These are phyloP conservation scores for Angomonas ambiguus DNA, from an alignment of 208 protist species.

Conservation along the genomic window DNA sequence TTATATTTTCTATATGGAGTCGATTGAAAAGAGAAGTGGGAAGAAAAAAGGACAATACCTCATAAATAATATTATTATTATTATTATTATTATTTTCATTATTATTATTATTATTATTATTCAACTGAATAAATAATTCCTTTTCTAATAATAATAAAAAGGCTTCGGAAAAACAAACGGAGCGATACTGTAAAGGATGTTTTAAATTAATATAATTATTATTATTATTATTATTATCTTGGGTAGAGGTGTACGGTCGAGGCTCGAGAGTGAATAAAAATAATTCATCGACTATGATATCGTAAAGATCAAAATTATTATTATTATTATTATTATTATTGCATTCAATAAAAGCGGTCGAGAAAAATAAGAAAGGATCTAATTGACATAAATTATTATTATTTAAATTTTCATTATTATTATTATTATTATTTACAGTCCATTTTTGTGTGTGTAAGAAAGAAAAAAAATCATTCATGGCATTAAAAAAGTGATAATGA, in stretches of 20 bases:
- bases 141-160: background rate
- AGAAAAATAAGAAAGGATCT: too few species aligned
- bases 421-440: constrained; percentile 5
- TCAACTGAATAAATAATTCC: background rate
- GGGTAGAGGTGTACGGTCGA: background rate
- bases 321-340: too few species aligned
- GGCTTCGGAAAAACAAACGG: background rate
- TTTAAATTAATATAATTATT: background rate
- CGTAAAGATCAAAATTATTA: background rate
- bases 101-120: background rate
- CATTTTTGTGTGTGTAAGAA: background rate
- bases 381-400: too few species aligned
- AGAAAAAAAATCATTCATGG: background rate
- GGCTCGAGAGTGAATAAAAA: background rate
- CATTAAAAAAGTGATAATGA: too few species aligned
- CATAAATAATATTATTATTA: background rate
- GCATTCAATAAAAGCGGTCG: too few species aligned
- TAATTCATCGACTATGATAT: background rate
- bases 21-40: too few species aligned
- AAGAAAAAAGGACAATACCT: too few species aligned
- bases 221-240: constrained; percentile 5
- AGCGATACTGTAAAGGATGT: background rate
- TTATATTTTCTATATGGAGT: too few species aligned
- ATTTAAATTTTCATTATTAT: too few species aligned
- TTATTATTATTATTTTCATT: constrained; percentile 6